Conservation (phyloP, 768 basidiomycete genomes). For the Collybiopsis luxurians region DNA sequence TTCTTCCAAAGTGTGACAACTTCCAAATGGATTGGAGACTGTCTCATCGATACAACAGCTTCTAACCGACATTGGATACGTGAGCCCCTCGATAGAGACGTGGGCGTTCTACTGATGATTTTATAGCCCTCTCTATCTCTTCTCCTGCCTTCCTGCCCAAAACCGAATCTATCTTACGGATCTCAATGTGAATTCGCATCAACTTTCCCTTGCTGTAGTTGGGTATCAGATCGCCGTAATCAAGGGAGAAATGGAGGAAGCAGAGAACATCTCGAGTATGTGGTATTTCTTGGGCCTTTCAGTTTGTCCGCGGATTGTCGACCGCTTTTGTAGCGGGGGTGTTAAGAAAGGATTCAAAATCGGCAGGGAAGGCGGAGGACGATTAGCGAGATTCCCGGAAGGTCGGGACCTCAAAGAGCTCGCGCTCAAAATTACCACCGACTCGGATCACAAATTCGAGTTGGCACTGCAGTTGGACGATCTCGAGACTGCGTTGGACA, state of each 20-base stretch:
- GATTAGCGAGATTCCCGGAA: constrained; percentile 93
- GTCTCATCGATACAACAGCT: constrained; percentile 92
- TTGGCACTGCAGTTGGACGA: constrained; percentile 89
- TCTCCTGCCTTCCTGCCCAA: constrained; percentile 92
- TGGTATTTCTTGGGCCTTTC: background rate
- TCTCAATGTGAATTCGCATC: constrained; percentile 78
- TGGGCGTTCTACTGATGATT: background rate
- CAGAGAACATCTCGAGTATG: constrained; percentile 57
- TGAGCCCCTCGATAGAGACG: constrained; percentile 37
- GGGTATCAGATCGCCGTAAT: constrained; percentile 97
- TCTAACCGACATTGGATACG: constrained; percentile 89
- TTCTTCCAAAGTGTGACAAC: constrained; percentile 95
- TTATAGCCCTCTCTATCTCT: constrained; percentile 84
- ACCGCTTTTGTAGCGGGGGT: background rate
- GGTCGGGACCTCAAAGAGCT: constrained; percentile 91
- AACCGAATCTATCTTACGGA: constrained; percentile 93
- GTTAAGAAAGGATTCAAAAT: background rate
- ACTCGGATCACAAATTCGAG: constrained; percentile 96
- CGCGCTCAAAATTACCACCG: constrained; percentile 86
- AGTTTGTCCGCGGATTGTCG: too few relatives aligned
- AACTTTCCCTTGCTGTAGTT: constrained; percentile 82
- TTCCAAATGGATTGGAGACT: constrained; percentile 98
- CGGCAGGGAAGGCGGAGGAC: constrained; percentile 61
- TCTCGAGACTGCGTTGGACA: constrained; percentile 80
- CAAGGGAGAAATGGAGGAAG: constrained; percentile 83